Percentiles rank a stretch among this genome's conserved stretches.
Evolutionary conservation across 495 filamentous ascomycete genomes (phyloP).

Genomic region (Clavariopsis aquatica): DNA sequence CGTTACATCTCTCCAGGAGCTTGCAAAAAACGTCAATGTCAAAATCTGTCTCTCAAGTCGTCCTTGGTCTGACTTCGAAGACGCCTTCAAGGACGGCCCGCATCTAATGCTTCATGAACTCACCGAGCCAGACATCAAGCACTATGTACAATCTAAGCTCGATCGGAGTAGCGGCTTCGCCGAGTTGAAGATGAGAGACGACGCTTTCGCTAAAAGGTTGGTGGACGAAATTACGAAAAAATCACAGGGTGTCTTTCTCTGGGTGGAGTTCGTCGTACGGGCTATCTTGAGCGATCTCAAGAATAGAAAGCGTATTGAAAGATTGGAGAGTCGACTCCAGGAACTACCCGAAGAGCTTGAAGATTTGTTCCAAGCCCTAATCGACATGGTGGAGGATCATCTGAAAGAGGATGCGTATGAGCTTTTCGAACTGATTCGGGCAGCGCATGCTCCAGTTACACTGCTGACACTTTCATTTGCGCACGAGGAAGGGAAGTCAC

Average conservation of each 20-base stretch:
- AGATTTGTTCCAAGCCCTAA: constrained; percentile 2
- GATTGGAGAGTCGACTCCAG: not conserved
- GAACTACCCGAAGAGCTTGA: constrained; percentile 13
- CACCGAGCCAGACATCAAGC: constrained; percentile 5
- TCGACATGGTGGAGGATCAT: constrained; percentile 11
- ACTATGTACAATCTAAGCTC: constrained; percentile 1
- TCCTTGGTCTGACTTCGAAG: constrained; percentile 16
- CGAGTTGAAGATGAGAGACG: constrained; percentile 9
- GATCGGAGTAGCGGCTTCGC: not conserved
- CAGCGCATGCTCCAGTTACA: not conserved
- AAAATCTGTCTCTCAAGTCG: constrained; percentile 17
- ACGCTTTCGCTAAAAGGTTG: not conserved
- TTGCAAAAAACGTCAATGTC: constrained; percentile 1
- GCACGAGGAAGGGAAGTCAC: constrained; percentile 2
- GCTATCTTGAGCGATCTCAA: constrained; percentile 14
- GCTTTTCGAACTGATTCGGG: constrained; percentile 3
- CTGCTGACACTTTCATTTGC: constrained; percentile 6
- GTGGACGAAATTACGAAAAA: constrained; percentile 14
- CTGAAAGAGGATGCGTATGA: constrained; percentile 9
- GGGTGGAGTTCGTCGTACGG: constrained; percentile 13
- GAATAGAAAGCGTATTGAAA: constrained; percentile 3
- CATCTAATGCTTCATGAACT: constrained; percentile 8
- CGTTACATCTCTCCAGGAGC: constrained; percentile 1
- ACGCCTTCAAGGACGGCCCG: constrained; percentile 2
- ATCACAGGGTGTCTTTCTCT: constrained; percentile 18